phyloP scores from a whole-genome alignment of 1,284 basidiomycete species.

The Ceratobasidium sp. region DNA sequence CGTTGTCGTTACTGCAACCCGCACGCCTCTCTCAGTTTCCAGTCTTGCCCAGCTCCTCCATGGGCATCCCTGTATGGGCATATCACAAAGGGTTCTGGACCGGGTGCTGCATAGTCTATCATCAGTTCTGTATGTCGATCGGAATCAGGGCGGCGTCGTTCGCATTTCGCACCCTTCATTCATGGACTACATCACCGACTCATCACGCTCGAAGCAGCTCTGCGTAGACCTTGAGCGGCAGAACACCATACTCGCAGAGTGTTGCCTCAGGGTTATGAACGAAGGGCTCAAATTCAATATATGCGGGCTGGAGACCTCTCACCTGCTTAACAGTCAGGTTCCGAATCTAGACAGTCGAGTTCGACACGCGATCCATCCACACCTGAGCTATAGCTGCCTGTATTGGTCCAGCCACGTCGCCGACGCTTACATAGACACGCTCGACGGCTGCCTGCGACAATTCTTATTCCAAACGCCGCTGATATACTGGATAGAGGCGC shows the following conservation, averaged over 20 bases:
- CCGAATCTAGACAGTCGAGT: conserved; percentile 5
- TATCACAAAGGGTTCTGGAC: not conserved
- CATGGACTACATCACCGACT: not conserved
- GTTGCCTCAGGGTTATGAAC: not conserved
- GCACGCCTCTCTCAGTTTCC: not conserved
- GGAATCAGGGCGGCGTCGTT: too few relatives aligned
- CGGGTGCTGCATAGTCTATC: not conserved
- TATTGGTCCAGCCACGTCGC: conserved; percentile 25
- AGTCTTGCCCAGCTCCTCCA: not conserved
- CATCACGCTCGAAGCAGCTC: not conserved
- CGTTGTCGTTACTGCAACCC: not conserved
- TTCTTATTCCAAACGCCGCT: not conserved
- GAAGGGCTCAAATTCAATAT: conserved; percentile 30
- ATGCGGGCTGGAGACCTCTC: conserved; percentile 19
- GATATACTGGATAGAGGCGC: conserved; percentile 19
- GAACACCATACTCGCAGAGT: not conserved
- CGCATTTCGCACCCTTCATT: too few relatives aligned
- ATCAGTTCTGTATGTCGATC: conserved; percentile 12
- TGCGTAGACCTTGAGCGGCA: not conserved
- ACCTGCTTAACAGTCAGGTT: not conserved
- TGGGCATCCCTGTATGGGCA: too few relatives aligned
- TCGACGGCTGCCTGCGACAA: not conserved
- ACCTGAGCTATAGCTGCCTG: conserved; percentile 15
- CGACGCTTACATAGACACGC: not conserved
- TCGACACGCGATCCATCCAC: not conserved